Evolutionary conservation across 163 green algal genomes (phyloP), one percentile per base, ranked within the genome.

Genomic region (Chlorella variabilis): DNA sequence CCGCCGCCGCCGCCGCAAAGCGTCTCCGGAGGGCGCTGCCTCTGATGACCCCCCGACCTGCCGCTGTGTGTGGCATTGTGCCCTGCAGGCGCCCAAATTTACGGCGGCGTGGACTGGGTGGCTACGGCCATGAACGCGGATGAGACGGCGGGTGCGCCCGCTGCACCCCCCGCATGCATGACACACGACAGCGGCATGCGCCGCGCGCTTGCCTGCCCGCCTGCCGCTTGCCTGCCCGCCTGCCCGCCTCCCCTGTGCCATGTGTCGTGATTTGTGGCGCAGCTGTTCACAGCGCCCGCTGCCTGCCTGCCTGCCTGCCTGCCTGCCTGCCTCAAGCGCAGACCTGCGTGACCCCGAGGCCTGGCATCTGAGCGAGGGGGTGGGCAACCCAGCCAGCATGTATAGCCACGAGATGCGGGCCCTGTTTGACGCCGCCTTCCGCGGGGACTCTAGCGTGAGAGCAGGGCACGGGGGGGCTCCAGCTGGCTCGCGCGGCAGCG

Each of bases 331-430:
- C 54, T 63, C 31, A 41, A n/a, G 4, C 29, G 41, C 80, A 45
- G 84, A 88, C 39, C 81, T 88, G 21, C 82, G 79, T 1, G n/a
- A 77, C 23, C 76, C 80, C 7, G 33, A 39, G 1, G 36, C 75
- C 4, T 83, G 84, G 78, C n/a, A n/a, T 27, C 0, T 81, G 17
- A 54, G 23, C 25, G 29, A 73, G 3, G 76, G 61, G 17, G 54
- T 88, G 29, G 84, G 84, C 38, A 88, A 88, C 84, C 84, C 84
- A 1, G 84, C 84, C 9, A 48, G 20, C 39, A 70, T 86, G 41
- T 67, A 86, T 51, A 63, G 56, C 39, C 51, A 86, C 59, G 84
- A 82, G 34, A 78, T 88, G 69, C 51, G 74, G 27, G 61, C 54
- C 29, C 58, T 88, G 36, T 86, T 88, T 29, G 84, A 83, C 18